A percentile compares a stretch with the other conserved stretches of the same genome.
These are phyloP conservation scores for Tylopilus orsonianus DNA, from an alignment of 1,284 basidiomycete genomes.

Conservation along the genomic window DNA sequence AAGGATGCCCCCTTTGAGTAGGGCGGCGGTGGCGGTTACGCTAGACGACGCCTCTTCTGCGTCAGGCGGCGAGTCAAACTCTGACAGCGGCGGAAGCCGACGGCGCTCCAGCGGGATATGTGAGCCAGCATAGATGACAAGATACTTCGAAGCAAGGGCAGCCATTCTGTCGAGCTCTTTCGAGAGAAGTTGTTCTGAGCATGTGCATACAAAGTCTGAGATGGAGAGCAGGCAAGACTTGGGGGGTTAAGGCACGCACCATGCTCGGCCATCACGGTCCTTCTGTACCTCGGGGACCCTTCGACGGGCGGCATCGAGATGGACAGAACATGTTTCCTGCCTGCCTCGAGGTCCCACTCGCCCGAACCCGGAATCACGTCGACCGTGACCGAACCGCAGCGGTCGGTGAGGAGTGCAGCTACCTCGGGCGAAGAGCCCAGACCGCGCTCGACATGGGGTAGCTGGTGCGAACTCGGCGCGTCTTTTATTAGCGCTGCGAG, in stretches of 20 bases:
- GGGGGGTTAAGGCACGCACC: slow-evolving; percentile 41
- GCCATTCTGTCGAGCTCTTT: slow-evolving; percentile 49
- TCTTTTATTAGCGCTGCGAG: slow-evolving; percentile 46
- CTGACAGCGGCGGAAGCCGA: slow-evolving; percentile 35
- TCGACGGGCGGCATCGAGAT: slow-evolving; percentile 54
- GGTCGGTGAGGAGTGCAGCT: slow-evolving; percentile 44
- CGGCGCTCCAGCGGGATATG: slow-evolving; percentile 37
- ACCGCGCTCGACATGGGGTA: slow-evolving; percentile 53
- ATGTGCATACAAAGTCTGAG: slow-evolving; percentile 1
- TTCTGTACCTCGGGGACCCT: slow-evolving; percentile 42
- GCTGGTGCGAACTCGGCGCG: slow-evolving; percentile 56
- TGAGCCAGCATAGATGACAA: slow-evolving; percentile 66
- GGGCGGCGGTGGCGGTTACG: slow-evolving; percentile 27
- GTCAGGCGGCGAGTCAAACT: slow-evolving; percentile 28
- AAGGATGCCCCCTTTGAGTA: slow-evolving; percentile 58
- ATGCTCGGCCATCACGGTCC: slow-evolving; percentile 46
- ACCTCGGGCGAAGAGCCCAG: slow-evolving; percentile 33
- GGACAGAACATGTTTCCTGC: slow-evolving; percentile 55
- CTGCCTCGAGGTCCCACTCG: slow-evolving; percentile 34
- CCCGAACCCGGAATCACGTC: slow-evolving; percentile 40
- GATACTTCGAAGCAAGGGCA: slow-evolving; percentile 52
- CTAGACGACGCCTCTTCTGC: slow-evolving; percentile 25
- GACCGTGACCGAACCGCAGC: slow-evolving; percentile 51
- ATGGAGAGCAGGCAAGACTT: background rate
- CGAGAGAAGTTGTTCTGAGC: slow-evolving; percentile 43